A percentile compares a stretch with the other conserved stretches of the same genome.
These are phyloP conservation scores for Pyricularia grisea DNA, from an alignment of 2,329 filamentous ascomycete genomes.

Conservation along the genomic window DNA sequence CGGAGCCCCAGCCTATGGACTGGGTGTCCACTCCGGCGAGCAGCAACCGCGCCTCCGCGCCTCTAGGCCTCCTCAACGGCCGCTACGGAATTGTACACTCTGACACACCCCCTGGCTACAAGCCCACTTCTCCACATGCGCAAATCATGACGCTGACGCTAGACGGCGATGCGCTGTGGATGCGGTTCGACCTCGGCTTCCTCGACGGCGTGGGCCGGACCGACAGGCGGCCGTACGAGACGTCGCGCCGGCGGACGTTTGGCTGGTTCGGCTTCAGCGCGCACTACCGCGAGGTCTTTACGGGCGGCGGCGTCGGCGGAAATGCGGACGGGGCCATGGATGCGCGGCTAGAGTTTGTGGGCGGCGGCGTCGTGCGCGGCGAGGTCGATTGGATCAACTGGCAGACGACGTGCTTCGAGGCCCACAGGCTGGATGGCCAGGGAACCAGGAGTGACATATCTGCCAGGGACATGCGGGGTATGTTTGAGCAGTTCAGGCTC, in stretches of 20 bases:
- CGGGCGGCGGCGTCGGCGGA: no score
- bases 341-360: neutral
- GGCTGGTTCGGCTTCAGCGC: slow-evolving; percentile 1
- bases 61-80: slow-evolving; percentile 3
- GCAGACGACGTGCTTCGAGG: neutral
- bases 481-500: neutral
- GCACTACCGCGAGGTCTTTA: neutral
- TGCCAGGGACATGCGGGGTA: neutral
- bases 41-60: neutral
- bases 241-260: neutral
- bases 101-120: neutral
- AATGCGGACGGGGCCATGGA: neutral
- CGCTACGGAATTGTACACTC: neutral
- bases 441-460: neutral
- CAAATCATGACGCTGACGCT: neutral
- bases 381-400: neutral
- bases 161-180: slow-evolving; percentile 4
- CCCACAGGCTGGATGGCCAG: neutral
- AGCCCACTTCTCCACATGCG: neutral
- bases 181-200: slow-evolving; percentile 2
- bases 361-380: slow-evolving; percentile 1
- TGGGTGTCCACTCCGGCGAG: neutral
- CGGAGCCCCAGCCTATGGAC: neutral
- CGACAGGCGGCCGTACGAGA: neutral
- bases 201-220: neutral